Evolutionary conservation across 352 stramenopile genomes (phyloP).

Genomic region (Phytopythium kandeliae): DNA sequence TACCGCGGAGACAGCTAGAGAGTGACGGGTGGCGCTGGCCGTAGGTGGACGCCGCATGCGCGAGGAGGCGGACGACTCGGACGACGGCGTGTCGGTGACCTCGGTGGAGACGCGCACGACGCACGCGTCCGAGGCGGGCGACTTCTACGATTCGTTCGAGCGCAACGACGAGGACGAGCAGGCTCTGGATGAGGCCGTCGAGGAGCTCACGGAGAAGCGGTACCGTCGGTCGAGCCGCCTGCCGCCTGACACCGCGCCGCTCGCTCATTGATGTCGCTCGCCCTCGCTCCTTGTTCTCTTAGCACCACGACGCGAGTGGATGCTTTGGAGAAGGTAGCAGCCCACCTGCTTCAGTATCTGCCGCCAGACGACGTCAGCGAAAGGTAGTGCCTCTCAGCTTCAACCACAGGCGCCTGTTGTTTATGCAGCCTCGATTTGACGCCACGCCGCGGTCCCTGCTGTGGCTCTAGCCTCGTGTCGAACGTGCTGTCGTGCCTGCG

Average conservation of each 20-base stretch:
- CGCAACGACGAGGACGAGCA: slow-evolving; percentile 59
- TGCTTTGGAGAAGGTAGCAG: slow-evolving; percentile 60
- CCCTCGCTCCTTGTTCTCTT: slow-evolving; percentile 1
- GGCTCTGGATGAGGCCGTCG: slow-evolving; percentile 63
- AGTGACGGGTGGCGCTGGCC: slow-evolving; percentile 1
- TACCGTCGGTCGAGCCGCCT: no score
- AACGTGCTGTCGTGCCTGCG: slow-evolving; percentile 67
- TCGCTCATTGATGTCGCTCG: background rate
- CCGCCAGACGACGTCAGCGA: slow-evolving; percentile 60
- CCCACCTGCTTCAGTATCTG: slow-evolving; percentile 62
- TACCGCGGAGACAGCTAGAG: background rate
- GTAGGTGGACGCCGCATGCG: slow-evolving; percentile 53
- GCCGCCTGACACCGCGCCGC: no score
- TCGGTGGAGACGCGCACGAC: slow-evolving; percentile 65
- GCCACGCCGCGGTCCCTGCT: no score
- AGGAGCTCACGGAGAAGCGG: slow-evolving; percentile 77
- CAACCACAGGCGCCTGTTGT: no score
- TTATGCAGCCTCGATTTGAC: no score
- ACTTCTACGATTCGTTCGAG: slow-evolving; percentile 65
- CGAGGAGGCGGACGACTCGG: slow-evolving; percentile 55
- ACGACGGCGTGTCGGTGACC: slow-evolving; percentile 59
- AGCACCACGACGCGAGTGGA: slow-evolving; percentile 72
- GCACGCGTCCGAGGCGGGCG: slow-evolving; percentile 52
- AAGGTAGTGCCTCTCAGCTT: slow-evolving; percentile 26
- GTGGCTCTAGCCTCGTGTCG: slow-evolving; percentile 45